Evolutionary conservation across 2,329 filamentous ascomycete genomes (phyloP), one percentile per base, ranked within the genome.

Genomic region (Cercospora zeae-maydis): DNA sequence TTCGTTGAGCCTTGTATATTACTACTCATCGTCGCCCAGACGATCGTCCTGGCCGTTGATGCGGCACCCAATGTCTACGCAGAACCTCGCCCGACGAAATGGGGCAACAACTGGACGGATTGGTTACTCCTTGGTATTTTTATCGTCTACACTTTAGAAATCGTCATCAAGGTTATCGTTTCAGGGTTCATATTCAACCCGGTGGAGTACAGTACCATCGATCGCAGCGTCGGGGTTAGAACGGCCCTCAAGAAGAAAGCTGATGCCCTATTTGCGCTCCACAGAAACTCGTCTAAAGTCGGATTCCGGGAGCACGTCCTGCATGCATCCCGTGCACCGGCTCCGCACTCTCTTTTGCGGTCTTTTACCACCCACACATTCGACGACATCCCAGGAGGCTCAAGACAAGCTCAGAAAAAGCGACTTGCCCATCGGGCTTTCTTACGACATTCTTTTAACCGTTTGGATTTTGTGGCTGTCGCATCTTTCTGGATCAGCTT

Each of bases 401-500:
- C 82, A 82, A 67, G 90, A 83, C 80, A 96, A 66, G 90, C 93
- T 69, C 91, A 95, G 75, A 88, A 93, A 64, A 84, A 89, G 69
- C 89, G 96, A 67, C 83, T 99, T 59, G 93, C 96, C 14, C 88
- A 95, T 58, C 86, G 95, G 66, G 96, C 95, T 1, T 98, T 97
- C 75, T 79, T 99, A 60, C 87, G 95, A 14, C 95, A 99, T 76
- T 93, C 92, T 0, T 99, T 99, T 79, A 98, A 98, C 74, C 86
- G 95, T 58, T 83, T 98, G 10, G 95, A 99, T 75, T 97, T 98
- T 75, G 81, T 99, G 58, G 96, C 95, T 1, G 90, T 99, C 7
- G 82, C 95, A n/a, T 89, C 93, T 0, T 99, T 92, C 77, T 99
- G 95, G 95, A 88, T 96, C 62, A 88, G 91, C 1, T 95, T 98